Evolutionary conservation across 73 alveolate genomes (phyloP).

Genomic region (Blepharisma stoltei): DNA sequence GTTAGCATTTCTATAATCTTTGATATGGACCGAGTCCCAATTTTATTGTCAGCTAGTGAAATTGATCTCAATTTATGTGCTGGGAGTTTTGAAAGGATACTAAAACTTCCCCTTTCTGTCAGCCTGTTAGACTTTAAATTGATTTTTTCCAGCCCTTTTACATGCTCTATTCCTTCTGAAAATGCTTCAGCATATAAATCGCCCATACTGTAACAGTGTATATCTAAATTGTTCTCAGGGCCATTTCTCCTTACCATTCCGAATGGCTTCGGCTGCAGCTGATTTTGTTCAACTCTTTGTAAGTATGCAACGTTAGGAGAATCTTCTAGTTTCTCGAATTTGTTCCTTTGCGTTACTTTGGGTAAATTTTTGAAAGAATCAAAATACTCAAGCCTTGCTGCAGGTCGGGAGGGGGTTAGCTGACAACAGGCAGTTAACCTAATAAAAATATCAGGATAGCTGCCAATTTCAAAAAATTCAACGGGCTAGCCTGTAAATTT

Average conservation of each 20-base stretch:
- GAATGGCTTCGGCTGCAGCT: constrained; percentile 19
- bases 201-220: constrained; percentile 27
- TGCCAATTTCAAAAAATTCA: too few species aligned
- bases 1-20: constrained; percentile 4
- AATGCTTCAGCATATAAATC: constrained; percentile 21
- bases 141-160: not conserved
- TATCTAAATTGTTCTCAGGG: constrained; percentile 15
- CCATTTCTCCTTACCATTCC: constrained; percentile 28
- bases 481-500: too few species aligned
- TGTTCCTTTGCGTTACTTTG: not conserved
- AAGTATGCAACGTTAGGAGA: constrained; percentile 28
- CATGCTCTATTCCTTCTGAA: constrained; percentile 16
- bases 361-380: constrained; percentile 12
- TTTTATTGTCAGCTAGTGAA: constrained; percentile 8
- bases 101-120: not conserved
- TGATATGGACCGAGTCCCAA: not conserved
- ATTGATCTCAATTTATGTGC: not conserved
- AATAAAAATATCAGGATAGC: too few species aligned
- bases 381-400: not conserved
- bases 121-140: constrained; percentile 15
- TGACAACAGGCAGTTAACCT: too few species aligned
- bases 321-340: constrained; percentile 20
- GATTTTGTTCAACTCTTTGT: not conserved
- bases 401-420: too few species aligned
- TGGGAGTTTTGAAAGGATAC: not conserved